Conservation (phyloP, 805 yeast species). For the Vanderwaltozyma tropicalis region DNA sequence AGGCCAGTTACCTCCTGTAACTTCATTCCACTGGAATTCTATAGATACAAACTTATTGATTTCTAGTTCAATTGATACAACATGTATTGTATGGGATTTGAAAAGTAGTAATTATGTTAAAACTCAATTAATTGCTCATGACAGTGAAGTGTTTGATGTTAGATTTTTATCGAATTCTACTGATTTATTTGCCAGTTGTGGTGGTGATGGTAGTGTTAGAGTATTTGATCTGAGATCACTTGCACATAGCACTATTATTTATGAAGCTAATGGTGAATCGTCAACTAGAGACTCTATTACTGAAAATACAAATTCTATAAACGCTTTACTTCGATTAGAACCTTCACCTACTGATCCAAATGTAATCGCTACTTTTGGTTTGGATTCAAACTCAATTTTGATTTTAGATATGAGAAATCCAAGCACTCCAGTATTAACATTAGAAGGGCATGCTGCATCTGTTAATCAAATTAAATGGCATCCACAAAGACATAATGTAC, state of each 20-base stretch:
- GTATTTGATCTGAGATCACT: slow-evolving; percentile 81
- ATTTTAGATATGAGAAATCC: slow-evolving; percentile 83
- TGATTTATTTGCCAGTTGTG: slow-evolving; percentile 75
- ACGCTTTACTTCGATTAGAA: slow-evolving; percentile 64
- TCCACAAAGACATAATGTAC: slow-evolving; percentile 48
- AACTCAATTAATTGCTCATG: slow-evolving; percentile 94
- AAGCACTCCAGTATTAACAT: slow-evolving; percentile 62
- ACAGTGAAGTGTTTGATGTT: slow-evolving; percentile 88
- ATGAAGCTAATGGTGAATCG: slow-evolving; percentile 44
- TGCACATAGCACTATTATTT: slow-evolving; percentile 90
- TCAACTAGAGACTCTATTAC: neutral
- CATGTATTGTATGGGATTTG: slow-evolving; percentile 91
- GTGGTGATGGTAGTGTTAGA: slow-evolving; percentile 90
- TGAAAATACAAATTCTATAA: slow-evolving; percentile 14
- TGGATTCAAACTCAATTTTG: slow-evolving; percentile 52
- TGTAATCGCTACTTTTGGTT: slow-evolving; percentile 72
- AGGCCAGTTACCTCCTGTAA: slow-evolving; percentile 65
- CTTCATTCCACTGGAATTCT: slow-evolving; percentile 88
- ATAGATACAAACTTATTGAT: slow-evolving; percentile 60
- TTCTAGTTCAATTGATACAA: slow-evolving; percentile 87
- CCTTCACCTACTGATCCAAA: slow-evolving; percentile 75
- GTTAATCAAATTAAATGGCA: slow-evolving; percentile 80
- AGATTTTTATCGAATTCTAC: slow-evolving; percentile 66
- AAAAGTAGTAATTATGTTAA: slow-evolving; percentile 47
- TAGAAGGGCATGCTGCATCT: slow-evolving; percentile 57